Evolutionary conservation across 768 basidiomycete species (phyloP).

Genomic region (Lyophyllum shimeji): DNA sequence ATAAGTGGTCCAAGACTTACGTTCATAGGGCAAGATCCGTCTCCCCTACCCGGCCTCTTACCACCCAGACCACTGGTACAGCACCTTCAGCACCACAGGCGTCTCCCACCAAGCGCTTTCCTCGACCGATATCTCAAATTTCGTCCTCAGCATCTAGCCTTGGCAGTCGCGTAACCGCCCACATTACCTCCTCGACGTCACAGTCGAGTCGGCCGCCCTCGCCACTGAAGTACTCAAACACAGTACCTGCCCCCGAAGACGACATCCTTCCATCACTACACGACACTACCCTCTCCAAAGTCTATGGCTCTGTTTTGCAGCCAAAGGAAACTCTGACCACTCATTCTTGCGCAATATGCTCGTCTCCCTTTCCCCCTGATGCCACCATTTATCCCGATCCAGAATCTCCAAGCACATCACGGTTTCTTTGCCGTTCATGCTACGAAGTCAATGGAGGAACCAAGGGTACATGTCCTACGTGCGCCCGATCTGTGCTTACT

Average conservation of each 20-base stretch:
- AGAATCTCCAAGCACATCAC: conserved; percentile 33
- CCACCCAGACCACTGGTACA: conserved; percentile 17
- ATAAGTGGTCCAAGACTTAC: conserved; percentile 83
- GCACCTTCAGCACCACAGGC: conserved; percentile 18
- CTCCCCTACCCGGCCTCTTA: conserved; percentile 38
- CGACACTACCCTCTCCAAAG: conserved; percentile 70
- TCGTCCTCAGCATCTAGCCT: conserved; percentile 33
- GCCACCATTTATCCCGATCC: conserved; percentile 86
- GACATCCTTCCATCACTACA: conserved; percentile 60
- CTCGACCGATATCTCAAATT: conserved; percentile 39
- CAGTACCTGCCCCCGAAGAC: conserved; percentile 51
- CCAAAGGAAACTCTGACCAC: conserved; percentile 71
- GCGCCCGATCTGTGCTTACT: conserved; percentile 68
- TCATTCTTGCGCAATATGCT: conserved; percentile 69
- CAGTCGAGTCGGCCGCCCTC: conserved; percentile 47
- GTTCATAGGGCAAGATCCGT: conserved; percentile 49
- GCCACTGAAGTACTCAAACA: conserved; percentile 54
- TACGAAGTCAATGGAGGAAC: conserved; percentile 74
- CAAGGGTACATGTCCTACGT: conserved; percentile 69
- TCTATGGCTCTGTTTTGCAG: conserved; percentile 82
- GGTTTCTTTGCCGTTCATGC: conserved; percentile 75
- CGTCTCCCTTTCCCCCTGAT: conserved; percentile 69
- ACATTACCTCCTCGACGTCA: conserved; percentile 55
- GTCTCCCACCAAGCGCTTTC: conserved; percentile 46
- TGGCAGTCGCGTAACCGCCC: conserved; percentile 50